Evolutionary conservation across 441 rosid species (phyloP), one percentile per base, ranked within the genome.

Genomic region (Isatis lusitanica): DNA sequence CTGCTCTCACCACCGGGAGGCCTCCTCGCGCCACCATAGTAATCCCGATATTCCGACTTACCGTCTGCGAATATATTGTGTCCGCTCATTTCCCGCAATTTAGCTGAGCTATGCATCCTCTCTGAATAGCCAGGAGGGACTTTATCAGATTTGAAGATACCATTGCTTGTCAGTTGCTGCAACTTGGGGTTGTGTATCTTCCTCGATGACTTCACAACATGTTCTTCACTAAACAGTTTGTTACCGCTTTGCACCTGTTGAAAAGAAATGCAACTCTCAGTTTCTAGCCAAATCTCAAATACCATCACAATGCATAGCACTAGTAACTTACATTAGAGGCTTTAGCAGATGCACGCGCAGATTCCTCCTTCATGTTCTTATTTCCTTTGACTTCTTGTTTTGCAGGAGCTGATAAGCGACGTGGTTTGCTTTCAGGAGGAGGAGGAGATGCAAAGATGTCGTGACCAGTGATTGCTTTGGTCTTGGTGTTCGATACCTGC

Each of bases 1-100:
- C 89, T 89, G 82, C 94, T 89, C 73, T 85, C 88, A 6, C 94
- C 94, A 59, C 94, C 91, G 0, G 94, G 91, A 66, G 94, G 94
- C 78, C 87, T 84, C 74, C 89, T 90, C 3, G 81, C 79, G 0
- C 94, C 91, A 16, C 91, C 86, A n/a, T 83, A 79, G 68, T 82
- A 85, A 74, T 83, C 90, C 2, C 88, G 56, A 35, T 88, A 80
- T 48, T 85, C 90, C 4, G 71, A 84, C 67, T 87, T 85, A 58
- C 86, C 94, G 8, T 89, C 92, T 1, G 86, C 82, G 56, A 89
- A 89, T 58, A 89, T 87, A 78, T 89, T 70, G 43, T 80, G 86
- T 48, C 94, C 94, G 1, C 83, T 87, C 77, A 89, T 87, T 74
- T 87, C 94, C 44, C 79, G 79, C 65, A 80, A 64, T 55, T 87